These are phyloP conservation scores for Agrostemma githago DNA, from an alignment of 148 eudicot genomes.

Conservation along the genomic window DNA sequence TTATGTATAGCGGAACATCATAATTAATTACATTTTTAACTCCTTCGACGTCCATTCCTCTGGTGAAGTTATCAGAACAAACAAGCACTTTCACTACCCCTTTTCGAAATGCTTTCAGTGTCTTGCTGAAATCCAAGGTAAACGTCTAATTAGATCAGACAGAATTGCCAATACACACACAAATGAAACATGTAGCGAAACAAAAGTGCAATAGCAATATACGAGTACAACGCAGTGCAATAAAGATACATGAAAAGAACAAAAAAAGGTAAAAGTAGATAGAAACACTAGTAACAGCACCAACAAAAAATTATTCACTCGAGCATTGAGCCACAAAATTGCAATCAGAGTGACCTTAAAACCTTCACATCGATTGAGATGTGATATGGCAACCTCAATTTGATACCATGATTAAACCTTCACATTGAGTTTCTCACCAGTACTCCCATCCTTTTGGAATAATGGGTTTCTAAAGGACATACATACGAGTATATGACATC, in stretches of 20 bases:
- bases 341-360: not conserved
- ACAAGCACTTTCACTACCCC: slow-evolving; percentile 71
- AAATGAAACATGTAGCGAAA: not conserved
- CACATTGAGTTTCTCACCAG: not conserved
- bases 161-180: not conserved
- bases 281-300: not conserved
- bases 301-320: not conserved
- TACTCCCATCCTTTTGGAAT: not conserved
- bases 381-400: not conserved
- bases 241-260: not conserved
- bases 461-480: not conserved
- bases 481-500: too few species aligned
- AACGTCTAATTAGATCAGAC: not conserved
- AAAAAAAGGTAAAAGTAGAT: not conserved
- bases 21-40: slow-evolving; percentile 82
- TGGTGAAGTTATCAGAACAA: slow-evolving; percentile 90
- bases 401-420: not conserved
- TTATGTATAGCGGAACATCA: slow-evolving; percentile 70
- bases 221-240: not conserved
- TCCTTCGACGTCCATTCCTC: slow-evolving; percentile 99
- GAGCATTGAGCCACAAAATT: not conserved
- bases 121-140: slow-evolving; percentile 46
- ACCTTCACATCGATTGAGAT: not conserved
- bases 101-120: slow-evolving; percentile 60
- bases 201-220: not conserved